A percentile compares a stretch with the other conserved stretches of the same genome.
Evolutionary conservation across 208 protist genomes (phyloP).

Genomic region (Leishmania mexicana): DNA sequence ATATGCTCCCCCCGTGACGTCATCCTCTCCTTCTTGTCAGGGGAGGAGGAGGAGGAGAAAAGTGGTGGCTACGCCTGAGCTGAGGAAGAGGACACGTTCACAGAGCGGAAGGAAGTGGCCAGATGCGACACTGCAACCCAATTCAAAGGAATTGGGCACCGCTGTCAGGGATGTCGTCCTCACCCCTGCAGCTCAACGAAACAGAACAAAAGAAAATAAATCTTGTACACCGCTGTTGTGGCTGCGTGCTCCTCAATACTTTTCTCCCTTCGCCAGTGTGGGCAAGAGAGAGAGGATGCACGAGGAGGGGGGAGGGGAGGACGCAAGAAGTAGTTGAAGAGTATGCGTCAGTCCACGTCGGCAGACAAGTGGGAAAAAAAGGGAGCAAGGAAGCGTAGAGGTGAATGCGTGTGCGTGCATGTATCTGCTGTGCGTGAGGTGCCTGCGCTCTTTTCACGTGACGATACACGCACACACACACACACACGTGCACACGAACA

Average conservation of each 20-base stretch:
- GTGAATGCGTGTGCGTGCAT: background rate
- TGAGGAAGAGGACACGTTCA: background rate
- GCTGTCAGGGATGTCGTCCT: background rate
- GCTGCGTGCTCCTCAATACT: background rate
- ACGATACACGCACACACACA: background rate
- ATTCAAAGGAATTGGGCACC: background rate
- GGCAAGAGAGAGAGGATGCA: background rate
- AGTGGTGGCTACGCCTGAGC: background rate
- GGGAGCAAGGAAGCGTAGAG: background rate
- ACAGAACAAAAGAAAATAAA: background rate
- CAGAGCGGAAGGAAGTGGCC: background rate
- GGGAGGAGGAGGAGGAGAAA: background rate
- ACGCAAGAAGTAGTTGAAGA: background rate
- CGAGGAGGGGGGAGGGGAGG: background rate
- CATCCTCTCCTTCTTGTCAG: slow-evolving; percentile 5
- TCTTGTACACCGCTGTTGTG: background rate
- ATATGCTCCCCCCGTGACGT: slow-evolving; percentile 60
- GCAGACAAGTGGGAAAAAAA: background rate
- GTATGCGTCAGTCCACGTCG: background rate
- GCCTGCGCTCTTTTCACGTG: background rate
- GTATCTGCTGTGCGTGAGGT: background rate
- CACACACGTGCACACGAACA: background rate
- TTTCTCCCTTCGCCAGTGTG: background rate
- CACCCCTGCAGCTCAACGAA: background rate
- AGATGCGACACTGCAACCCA: background rate